Percentiles rank a stretch among this genome's conserved stretches.
phyloP scores from a whole-genome alignment of 345 rosid species.

The Microthlaspi erraticum region DNA sequence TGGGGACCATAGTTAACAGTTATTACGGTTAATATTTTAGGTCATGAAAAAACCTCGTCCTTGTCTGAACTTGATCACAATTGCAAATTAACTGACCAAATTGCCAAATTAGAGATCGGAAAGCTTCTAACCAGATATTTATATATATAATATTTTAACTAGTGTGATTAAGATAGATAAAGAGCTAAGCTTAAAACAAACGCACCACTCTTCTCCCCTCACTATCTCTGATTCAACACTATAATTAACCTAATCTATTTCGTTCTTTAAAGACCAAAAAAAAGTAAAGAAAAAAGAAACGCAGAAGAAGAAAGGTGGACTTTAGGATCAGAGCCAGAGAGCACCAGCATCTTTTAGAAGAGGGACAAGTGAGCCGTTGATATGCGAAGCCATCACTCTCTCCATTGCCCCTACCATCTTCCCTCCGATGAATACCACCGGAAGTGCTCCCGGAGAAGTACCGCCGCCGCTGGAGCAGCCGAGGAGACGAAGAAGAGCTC shows the following conservation, averaged over 20 bases:
- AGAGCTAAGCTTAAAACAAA: slow-evolving; percentile 46
- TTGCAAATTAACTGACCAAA: not conserved
- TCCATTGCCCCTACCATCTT: slow-evolving; percentile 88
- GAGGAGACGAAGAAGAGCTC: slow-evolving; percentile 45
- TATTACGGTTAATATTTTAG: slow-evolving; percentile 38
- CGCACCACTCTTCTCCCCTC: slow-evolving; percentile 41
- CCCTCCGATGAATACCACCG: slow-evolving; percentile 84
- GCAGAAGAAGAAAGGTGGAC: not conserved
- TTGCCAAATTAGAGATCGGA: not conserved
- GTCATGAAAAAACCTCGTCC: not conserved
- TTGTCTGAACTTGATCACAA: slow-evolving; percentile 22
- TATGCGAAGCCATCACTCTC: slow-evolving; percentile 90
- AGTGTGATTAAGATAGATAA: slow-evolving; percentile 35
- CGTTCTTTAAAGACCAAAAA: slow-evolving; percentile 2
- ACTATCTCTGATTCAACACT: slow-evolving; percentile 34
- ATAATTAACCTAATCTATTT: slow-evolving; percentile 24
- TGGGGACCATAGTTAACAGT: slow-evolving; percentile 40
- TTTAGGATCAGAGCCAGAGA: slow-evolving; percentile 77
- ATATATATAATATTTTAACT: slow-evolving; percentile 1
- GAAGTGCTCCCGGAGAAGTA: slow-evolving; percentile 44
- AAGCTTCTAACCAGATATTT: not conserved
- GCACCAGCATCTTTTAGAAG: slow-evolving; percentile 95
- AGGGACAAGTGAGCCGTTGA: slow-evolving; percentile 83
- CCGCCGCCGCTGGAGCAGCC: slow-evolving; percentile 61
- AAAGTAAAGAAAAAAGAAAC: not conserved